These are phyloP conservation scores for Gyrodon lividus DNA, from an alignment of 768 basidiomycete genomes.

Conservation along the genomic window DNA sequence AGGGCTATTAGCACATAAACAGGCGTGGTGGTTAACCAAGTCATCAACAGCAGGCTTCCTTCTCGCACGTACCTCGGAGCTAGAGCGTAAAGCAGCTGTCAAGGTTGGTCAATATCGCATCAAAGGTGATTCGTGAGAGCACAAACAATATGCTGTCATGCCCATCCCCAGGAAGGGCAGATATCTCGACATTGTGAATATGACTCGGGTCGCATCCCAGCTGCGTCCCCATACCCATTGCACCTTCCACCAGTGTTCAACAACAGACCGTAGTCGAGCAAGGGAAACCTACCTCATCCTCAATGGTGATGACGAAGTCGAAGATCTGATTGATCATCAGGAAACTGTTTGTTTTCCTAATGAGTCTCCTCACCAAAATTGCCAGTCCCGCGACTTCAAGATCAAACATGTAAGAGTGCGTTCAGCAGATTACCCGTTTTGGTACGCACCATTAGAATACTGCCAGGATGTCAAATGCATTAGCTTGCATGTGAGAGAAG, in stretches of 20 bases:
- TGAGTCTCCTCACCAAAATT: constrained; percentile 9
- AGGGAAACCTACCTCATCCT: constrained; percentile 2
- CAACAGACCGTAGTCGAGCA: no score
- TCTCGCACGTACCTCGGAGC: constrained; percentile 7
- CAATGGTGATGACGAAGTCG: constrained; percentile 9
- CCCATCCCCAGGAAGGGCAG: constrained; percentile 14
- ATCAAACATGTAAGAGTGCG: neutral
- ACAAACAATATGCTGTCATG: constrained; percentile 15
- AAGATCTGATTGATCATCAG: constrained; percentile 2
- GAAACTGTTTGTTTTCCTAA: neutral
- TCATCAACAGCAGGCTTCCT: neutral
- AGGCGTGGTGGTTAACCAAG: no score
- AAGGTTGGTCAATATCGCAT: no score
- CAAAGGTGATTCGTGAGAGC: no score
- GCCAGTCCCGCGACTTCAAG: constrained; percentile 16
- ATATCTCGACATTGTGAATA: constrained; percentile 22
- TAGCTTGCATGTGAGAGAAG: neutral
- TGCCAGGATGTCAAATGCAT: neutral
- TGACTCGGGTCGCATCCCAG: constrained; percentile 13
- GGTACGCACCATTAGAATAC: constrained; percentile 16
- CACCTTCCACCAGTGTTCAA: constrained; percentile 3
- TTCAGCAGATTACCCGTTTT: no score
- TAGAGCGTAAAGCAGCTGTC: constrained; percentile 6
- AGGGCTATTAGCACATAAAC: constrained; percentile 1
- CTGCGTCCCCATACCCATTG: constrained; percentile 19